Evolutionary conservation across 805 yeast species (phyloP).

Genomic region (Saccharomycopsis malanga): DNA sequence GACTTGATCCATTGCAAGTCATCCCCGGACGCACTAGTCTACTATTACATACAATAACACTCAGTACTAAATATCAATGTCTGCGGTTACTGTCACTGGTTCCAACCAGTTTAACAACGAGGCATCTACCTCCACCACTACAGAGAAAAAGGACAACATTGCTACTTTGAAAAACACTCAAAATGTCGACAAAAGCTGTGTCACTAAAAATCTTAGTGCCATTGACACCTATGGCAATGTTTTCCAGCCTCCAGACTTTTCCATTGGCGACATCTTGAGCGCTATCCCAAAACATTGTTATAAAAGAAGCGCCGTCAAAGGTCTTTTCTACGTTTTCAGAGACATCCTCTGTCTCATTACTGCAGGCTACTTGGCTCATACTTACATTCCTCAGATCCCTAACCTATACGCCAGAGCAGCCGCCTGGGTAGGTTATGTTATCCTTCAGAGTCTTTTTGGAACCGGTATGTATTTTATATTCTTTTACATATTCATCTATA

Average conservation of each 20-base stretch:
- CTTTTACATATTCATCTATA: not conserved
- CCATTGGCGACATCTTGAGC: constrained; percentile 49
- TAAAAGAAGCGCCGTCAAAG: constrained; percentile 43
- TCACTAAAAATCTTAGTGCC: constrained; percentile 29
- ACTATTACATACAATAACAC: too few species aligned
- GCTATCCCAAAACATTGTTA: constrained; percentile 59
- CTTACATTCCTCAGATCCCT: constrained; percentile 37
- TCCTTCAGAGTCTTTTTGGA: constrained; percentile 48
- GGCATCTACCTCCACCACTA: constrained; percentile 5
- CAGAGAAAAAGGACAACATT: constrained; percentile 22
- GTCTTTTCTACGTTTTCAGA: constrained; percentile 46
- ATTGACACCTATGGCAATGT: constrained; percentile 46
- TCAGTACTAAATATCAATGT: too few species aligned
- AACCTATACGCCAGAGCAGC: constrained; percentile 41
- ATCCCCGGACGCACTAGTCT: too few species aligned
- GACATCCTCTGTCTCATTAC: constrained; percentile 41
- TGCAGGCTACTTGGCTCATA: constrained; percentile 40
- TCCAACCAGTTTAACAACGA: constrained; percentile 2
- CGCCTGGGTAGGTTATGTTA: constrained; percentile 53
- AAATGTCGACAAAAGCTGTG: constrained; percentile 11
- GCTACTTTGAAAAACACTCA: constrained; percentile 22
- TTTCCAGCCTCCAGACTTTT: constrained; percentile 54
- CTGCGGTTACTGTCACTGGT: constrained; percentile 31
- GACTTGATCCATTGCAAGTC: too few species aligned
- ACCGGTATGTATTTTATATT: constrained; percentile 23